Conservation (phyloP, 768 basidiomycete genomes). For the Antrodiella citrinella region DNA sequence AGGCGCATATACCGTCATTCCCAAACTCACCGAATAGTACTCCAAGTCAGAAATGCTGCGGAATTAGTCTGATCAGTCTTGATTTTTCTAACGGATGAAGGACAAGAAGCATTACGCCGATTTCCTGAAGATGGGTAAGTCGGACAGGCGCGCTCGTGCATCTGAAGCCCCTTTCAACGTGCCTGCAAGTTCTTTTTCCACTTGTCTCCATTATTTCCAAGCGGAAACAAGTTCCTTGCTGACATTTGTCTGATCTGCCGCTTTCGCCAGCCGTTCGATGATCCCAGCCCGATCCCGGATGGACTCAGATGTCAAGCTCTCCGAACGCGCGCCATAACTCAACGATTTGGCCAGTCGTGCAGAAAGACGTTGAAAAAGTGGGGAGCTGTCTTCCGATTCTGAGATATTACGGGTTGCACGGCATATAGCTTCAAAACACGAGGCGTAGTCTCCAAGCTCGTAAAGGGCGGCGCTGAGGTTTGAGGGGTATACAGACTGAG, state of each 20-base stretch:
- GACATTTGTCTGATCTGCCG: not conserved
- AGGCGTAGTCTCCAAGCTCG: constrained; percentile 12
- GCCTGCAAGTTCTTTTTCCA: not conserved
- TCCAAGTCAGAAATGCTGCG: not conserved
- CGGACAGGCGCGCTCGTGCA: not conserved
- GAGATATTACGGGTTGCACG: constrained; percentile 10
- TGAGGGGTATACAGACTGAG: constrained; percentile 14
- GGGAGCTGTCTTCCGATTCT: not conserved
- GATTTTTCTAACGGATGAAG: not conserved
- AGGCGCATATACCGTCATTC: not conserved
- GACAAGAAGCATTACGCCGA: not conserved
- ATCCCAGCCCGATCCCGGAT: not conserved
- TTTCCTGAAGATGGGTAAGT: not conserved
- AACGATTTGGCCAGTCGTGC: constrained; percentile 9
- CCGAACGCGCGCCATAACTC: constrained; percentile 2
- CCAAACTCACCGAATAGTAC: not conserved
- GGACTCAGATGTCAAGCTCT: not conserved
- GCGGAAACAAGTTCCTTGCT: constrained; percentile 1
- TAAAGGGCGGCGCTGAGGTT: constrained; percentile 18
- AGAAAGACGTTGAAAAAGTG: constrained; percentile 7
- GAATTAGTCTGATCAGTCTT: not conserved
- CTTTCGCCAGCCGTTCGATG: not conserved
- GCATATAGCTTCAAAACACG: constrained; percentile 9
- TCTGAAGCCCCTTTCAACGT: not conserved
- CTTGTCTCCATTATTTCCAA: constrained; percentile 10